Conservation (phyloP, 169 alveolate genomes). For the Plasmodium adleri region DNA sequence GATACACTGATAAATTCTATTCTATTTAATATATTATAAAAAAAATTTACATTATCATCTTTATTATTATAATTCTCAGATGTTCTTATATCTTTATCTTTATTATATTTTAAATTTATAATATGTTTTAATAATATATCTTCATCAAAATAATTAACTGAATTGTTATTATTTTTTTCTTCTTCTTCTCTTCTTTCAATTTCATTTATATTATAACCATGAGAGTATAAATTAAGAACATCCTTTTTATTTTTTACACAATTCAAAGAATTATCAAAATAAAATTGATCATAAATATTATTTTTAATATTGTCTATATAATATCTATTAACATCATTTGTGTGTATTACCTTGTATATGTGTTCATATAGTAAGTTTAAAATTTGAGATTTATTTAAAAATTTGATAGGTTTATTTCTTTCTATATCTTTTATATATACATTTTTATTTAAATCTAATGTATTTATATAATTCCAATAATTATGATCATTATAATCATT, state of each 20-base stretch:
- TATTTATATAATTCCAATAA: constrained; percentile 20
- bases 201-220: not conserved
- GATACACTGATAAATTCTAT: constrained; percentile 28
- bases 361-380: not conserved
- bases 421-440: not conserved
- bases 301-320: not conserved
- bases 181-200: not conserved
- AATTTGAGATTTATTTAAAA: constrained; percentile 9
- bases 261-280: not conserved
- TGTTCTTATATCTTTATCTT: not conserved
- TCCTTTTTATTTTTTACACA: too few species aligned
- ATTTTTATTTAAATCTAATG: constrained; percentile 14
- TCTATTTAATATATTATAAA: constrained; percentile 3
- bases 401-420: constrained; percentile 12
- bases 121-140: not conserved
- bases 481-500: constrained; percentile 5
- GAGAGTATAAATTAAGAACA: too few species aligned
- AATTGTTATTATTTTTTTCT: not conserved
- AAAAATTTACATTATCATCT: not conserved
- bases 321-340: not conserved
- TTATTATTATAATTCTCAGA: not conserved
- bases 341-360: not conserved
- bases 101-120: not conserved
- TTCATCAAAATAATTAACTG: not conserved
- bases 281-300: not conserved